Percentiles rank a stretch among this genome's conserved stretches.
phyloP scores from a whole-genome alignment of 2,329 filamentous ascomycete species.

The Ophiosphaerella korrae region DNA sequence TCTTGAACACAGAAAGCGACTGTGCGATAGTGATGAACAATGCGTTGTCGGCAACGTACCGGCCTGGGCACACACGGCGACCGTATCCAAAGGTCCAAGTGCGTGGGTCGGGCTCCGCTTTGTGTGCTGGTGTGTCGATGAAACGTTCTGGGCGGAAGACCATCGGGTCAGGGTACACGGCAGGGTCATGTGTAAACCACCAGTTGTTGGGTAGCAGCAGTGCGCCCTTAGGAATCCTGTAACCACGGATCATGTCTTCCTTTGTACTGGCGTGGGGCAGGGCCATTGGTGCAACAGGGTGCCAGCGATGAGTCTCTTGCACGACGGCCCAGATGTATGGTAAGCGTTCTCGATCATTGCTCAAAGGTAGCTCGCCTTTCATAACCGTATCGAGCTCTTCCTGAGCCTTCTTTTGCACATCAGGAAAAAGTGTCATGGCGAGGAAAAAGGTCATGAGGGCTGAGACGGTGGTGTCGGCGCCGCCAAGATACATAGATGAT shows the following conservation, averaged over 20 bases:
- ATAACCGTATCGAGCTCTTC: constrained; percentile 56
- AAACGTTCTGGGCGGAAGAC: constrained; percentile 55
- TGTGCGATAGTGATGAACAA: constrained; percentile 52
- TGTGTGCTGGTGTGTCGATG: constrained; percentile 31
- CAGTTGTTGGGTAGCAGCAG: constrained; percentile 48
- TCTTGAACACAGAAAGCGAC: constrained; percentile 54
- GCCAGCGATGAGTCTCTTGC: constrained; percentile 54
- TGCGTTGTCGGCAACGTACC: constrained; percentile 49
- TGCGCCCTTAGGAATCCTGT: constrained; percentile 51
- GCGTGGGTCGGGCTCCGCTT: constrained; percentile 48
- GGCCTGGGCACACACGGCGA: constrained; percentile 52
- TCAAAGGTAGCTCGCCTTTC: constrained; percentile 54
- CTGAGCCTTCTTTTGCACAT: constrained; percentile 55
- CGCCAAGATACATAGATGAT: constrained; percentile 51
- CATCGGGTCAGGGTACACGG: constrained; percentile 45
- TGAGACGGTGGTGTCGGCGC: constrained; percentile 54
- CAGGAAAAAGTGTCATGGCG: constrained; percentile 57
- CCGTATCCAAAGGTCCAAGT: constrained; percentile 49
- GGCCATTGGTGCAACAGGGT: constrained; percentile 38
- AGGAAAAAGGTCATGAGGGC: constrained; percentile 54
- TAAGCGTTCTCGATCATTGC: constrained; percentile 53
- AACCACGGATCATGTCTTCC: constrained; percentile 47
- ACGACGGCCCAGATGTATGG: constrained; percentile 43
- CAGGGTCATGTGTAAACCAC: constrained; percentile 51
- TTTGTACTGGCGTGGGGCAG: constrained; percentile 39